Evolutionary conservation across 2,329 filamentous ascomycete genomes (phyloP).

Genomic region (Phaeophleospora eucalypticola): DNA sequence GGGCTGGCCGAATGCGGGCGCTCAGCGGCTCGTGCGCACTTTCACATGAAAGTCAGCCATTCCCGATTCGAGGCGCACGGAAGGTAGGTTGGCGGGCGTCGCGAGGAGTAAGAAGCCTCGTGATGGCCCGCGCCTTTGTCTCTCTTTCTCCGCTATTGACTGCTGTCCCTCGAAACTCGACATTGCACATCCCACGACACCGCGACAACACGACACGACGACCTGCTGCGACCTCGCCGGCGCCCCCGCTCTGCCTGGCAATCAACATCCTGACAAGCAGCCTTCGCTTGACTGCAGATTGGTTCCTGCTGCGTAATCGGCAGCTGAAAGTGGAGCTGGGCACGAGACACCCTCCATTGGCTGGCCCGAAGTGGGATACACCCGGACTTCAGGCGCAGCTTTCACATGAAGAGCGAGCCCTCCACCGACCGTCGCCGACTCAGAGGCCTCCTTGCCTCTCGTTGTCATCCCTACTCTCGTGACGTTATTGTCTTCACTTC

Average conservation of each 20-base stretch:
- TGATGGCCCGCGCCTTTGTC: neutral
- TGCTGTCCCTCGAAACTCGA: too few species aligned
- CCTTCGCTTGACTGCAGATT: neutral
- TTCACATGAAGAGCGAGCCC: neutral
- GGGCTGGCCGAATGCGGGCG: too few species aligned
- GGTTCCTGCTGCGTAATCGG: neutral
- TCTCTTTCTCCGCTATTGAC: too few species aligned
- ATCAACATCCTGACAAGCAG: neutral
- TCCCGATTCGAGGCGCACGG: neutral
- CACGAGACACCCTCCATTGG: conserved; percentile 1
- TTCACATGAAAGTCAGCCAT: neutral
- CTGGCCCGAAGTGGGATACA: neutral
- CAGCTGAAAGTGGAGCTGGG: neutral
- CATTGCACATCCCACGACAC: too few species aligned
- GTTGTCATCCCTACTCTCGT: neutral
- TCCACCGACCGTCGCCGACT: neutral
- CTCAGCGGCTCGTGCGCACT: neutral
- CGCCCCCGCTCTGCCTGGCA: too few species aligned
- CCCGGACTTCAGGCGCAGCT: neutral
- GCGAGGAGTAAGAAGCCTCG: neutral
- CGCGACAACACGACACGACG: too few species aligned
- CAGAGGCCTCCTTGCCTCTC: neutral
- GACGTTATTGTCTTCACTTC: neutral
- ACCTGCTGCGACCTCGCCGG: too few species aligned
- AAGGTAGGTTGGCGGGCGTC: neutral